Evolutionary conservation across 495 filamentous ascomycete species (phyloP).

Genomic region (Tirmania nivea): DNA sequence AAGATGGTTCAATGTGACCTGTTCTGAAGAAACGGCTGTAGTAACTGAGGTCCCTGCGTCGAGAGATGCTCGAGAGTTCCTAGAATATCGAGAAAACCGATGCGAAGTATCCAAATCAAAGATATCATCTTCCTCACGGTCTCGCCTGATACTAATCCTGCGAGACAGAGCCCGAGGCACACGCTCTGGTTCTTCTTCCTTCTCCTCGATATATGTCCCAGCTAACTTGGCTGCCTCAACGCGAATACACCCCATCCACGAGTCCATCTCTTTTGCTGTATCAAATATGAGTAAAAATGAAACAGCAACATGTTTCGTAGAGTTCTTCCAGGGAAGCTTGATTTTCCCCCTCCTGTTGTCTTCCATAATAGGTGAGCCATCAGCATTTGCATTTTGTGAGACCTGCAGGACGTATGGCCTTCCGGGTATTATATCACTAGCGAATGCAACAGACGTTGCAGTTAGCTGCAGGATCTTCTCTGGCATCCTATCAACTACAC

Average conservation of each 20-base stretch:
- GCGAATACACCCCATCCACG: constrained; percentile 41
- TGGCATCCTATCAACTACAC: constrained; percentile 56
- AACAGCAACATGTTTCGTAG: constrained; percentile 37
- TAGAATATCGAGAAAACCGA: constrained; percentile 11
- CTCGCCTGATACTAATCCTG: constrained; percentile 10
- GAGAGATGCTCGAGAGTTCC: constrained; percentile 12
- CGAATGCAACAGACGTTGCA: constrained; percentile 76
- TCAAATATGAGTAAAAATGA: constrained; percentile 63
- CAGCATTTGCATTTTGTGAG: constrained; percentile 46
- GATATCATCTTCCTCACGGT: constrained; percentile 3
- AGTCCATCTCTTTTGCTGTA: constrained; percentile 63
- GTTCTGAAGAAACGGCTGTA: constrained; percentile 13
- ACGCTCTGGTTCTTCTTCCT: constrained; percentile 10
- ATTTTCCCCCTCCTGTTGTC: constrained; percentile 32
- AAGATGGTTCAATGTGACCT: constrained; percentile 12
- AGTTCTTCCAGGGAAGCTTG: constrained; percentile 45
- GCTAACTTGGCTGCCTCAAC: constrained; percentile 25
- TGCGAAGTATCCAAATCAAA: constrained; percentile 16
- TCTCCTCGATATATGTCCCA: constrained; percentile 11
- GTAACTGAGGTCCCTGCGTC: constrained; percentile 16
- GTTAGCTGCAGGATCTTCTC: constrained; percentile 73
- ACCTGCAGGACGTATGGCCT: constrained; percentile 85
- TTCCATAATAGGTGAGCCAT: constrained; percentile 31
- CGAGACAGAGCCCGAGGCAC: constrained; percentile 7
- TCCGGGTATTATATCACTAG: constrained; percentile 77